phyloP scores from a whole-genome alignment of 768 basidiomycete genomes.

The Auricularia heimuer region DNA sequence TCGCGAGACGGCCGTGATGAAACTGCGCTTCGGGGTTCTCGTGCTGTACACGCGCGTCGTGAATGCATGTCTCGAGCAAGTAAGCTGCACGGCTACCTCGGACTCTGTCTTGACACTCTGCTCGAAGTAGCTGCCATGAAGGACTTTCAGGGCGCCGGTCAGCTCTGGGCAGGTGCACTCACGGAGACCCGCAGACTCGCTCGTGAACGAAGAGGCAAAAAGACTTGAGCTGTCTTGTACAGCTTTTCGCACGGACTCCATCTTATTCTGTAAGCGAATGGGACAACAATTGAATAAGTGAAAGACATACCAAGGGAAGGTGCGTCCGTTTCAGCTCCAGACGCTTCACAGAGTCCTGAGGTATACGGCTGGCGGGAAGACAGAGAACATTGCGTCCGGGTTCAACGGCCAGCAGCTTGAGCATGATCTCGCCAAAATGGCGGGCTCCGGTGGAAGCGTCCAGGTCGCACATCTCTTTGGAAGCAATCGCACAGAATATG shows the following conservation, averaged over 20 bases:
- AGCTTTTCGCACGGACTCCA: background rate
- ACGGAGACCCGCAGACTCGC: slow-evolving; percentile 39
- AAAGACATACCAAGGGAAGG: slow-evolving; percentile 1
- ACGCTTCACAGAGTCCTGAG: slow-evolving; percentile 3
- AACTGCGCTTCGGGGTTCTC: slow-evolving; percentile 12
- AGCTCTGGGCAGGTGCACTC: slow-evolving; percentile 43
- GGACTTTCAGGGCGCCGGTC: slow-evolving; percentile 38
- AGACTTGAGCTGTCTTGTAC: background rate
- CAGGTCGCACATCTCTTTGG: background rate
- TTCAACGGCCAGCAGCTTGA: background rate
- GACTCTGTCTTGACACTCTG: slow-evolving; percentile 19
- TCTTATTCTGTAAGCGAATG: background rate
- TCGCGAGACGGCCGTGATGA: slow-evolving; percentile 62
- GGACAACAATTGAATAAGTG: no score
- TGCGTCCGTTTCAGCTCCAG: slow-evolving; percentile 2
- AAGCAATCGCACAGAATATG: background rate
- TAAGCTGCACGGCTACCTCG: slow-evolving; percentile 15
- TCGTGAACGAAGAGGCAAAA: slow-evolving; percentile 11
- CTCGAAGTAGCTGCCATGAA: slow-evolving; percentile 37
- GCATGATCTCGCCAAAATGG: background rate
- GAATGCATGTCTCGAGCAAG: no score
- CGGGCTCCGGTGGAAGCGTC: background rate
- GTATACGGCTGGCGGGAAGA: background rate
- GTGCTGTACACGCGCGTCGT: background rate
- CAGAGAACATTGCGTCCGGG: background rate